Evolutionary conservation across 306 rosid species (phyloP).

Genomic region (Purshia tridentata): DNA sequence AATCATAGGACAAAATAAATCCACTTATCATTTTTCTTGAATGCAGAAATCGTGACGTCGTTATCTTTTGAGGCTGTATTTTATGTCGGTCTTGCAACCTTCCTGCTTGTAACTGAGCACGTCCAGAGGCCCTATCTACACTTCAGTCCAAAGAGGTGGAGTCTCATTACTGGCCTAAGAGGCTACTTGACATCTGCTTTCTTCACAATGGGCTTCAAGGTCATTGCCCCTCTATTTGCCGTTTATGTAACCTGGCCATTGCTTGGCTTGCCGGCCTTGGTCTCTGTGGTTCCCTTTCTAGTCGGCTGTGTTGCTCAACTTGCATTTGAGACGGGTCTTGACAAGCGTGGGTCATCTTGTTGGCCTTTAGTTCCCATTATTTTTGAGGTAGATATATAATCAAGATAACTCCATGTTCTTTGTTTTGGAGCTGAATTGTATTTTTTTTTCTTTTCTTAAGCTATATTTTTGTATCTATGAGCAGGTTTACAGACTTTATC

Average conservation of each 20-base stretch:
- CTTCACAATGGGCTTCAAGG: conserved; percentile 65
- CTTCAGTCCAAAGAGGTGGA: conserved; percentile 90
- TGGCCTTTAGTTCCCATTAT: conserved; percentile 85
- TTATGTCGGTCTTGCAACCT: conserved; percentile 66
- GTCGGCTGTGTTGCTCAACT: conserved; percentile 59
- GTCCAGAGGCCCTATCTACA: conserved; percentile 87
- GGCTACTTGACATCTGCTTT: conserved; percentile 71
- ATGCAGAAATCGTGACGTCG: conserved; percentile 65
- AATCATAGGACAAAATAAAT: background rate
- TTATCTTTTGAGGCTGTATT: conserved; percentile 56
- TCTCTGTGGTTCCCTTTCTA: conserved; percentile 63
- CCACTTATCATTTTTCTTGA: conserved; percentile 22
- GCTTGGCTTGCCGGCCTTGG: conserved; percentile 53
- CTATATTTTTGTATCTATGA: conserved; percentile 18
- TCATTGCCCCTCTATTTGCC: conserved; percentile 55
- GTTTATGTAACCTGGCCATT: conserved; percentile 57
- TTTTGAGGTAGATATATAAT: conserved; percentile 54
- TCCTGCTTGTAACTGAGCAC: conserved; percentile 62
- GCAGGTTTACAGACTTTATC: conserved; percentile 76
- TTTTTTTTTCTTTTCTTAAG: background rate
- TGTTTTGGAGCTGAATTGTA: background rate
- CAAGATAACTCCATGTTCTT: background rate
- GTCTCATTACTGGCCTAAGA: conserved; percentile 88
- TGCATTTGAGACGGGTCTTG: conserved; percentile 54
- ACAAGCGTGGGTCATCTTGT: conserved; percentile 57